Base-by-base conservation (phyloP, 768 basidiomycete genomes). In the Tulasnella sp. region DNA sequence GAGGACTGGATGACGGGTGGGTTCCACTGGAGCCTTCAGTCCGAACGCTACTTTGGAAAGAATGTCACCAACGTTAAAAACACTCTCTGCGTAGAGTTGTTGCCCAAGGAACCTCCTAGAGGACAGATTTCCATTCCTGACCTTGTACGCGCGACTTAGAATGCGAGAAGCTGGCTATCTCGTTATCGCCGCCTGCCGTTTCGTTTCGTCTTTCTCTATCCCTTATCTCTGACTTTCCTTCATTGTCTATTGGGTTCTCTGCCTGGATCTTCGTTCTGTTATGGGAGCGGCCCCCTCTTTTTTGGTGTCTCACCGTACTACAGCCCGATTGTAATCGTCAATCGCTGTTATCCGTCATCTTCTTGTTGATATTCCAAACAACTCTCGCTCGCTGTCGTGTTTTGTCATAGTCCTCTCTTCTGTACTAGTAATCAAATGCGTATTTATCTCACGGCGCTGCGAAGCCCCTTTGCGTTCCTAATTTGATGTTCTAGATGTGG, bases 21-120 rank as follows among this genome's bases (percentile, higher is more conserved):
- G 21, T 37, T 60, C 36, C 36, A 59, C 61, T 62, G 61, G 61
- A 50, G 54, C 19, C 57, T 62, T 31, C 59, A 52, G 36, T 45
- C 39, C 21, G 36, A 52, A 39, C 53, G 61, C 12, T 62, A 60
- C 42, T 62, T 62, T 29, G 59, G 58, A 27, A 42, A 59, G 14
- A 37, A 61, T 43, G 48, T 57, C 21, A 25, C 36, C n/a, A 12
- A 32, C 34, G 59, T 62, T 23, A 59, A 57, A 40, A 29, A 39
- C 29, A 59, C 43, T 17, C 48, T 43, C 17, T 37, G 54, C 7
- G 51, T 59, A 29, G 21, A 45, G 21, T 31, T 59, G 34, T 29
- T 50, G 11, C 59, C 54, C 29, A 43, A 39, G 31, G 43, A 57
- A 43, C 34, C 55, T 21, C 55, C 55, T 8, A 27, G 55, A 27